Evolutionary conservation across 1,284 basidiomycete species (phyloP).

Genomic region (Fomitiporia mediterranea): DNA sequence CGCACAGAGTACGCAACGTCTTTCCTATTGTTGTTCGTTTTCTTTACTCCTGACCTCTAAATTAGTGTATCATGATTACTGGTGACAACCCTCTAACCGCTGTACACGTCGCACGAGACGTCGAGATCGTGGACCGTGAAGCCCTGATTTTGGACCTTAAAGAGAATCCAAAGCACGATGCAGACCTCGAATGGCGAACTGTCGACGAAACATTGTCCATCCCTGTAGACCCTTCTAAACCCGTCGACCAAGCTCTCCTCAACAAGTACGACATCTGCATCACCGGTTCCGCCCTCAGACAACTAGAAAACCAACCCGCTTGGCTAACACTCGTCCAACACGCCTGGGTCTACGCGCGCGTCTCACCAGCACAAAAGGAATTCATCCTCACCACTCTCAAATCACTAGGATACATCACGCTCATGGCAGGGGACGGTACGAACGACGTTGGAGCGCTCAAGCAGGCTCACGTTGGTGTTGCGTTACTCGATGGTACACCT

Average conservation of each 20-base stretch:
- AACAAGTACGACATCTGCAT: slow-evolving; percentile 90
- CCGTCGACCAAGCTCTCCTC: slow-evolving; percentile 74
- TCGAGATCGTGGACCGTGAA: slow-evolving; percentile 93
- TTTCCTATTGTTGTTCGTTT: slow-evolving; percentile 21
- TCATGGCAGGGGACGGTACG: slow-evolving; percentile 97
- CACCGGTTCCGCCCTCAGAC: slow-evolving; percentile 87
- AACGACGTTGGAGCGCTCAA: slow-evolving; percentile 97
- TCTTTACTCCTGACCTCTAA: not conserved
- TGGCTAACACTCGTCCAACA: slow-evolving; percentile 84
- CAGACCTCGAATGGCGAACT: slow-evolving; percentile 88
- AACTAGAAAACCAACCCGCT: slow-evolving; percentile 59
- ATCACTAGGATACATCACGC: slow-evolving; percentile 80
- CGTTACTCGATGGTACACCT: slow-evolving; percentile 83
- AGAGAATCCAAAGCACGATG: slow-evolving; percentile 68
- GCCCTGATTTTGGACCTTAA: slow-evolving; percentile 86
- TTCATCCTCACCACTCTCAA: slow-evolving; percentile 87
- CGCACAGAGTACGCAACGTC: slow-evolving; percentile 74
- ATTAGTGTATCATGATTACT: slow-evolving; percentile 93
- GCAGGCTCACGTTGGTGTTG: slow-evolving; percentile 93
- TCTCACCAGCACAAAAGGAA: slow-evolving; percentile 94
- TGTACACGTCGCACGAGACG: slow-evolving; percentile 88
- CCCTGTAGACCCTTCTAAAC: slow-evolving; percentile 71
- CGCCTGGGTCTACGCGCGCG: slow-evolving; percentile 95
- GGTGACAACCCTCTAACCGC: slow-evolving; percentile 96
- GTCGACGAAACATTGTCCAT: slow-evolving; percentile 87